A percentile compares a stretch with the other conserved stretches of the same genome.
Evolutionary conservation across 371 early-diverging fungal species (phyloP).

Genomic region (Mortierella sp.): DNA sequence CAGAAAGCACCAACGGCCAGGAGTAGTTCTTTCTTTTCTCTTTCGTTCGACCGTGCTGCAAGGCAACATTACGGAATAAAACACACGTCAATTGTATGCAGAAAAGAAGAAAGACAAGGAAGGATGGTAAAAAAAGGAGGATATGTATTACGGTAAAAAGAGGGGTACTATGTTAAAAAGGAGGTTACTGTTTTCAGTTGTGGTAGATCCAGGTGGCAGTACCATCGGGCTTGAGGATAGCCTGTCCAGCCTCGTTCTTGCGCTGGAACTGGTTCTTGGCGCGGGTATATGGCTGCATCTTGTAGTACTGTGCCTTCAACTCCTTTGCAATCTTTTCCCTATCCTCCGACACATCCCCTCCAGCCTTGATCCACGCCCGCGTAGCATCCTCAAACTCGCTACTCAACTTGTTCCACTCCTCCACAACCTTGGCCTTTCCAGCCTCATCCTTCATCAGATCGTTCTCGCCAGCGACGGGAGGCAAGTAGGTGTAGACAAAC

Average conservation of each 20-base stretch:
- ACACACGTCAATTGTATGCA: too few relatives aligned
- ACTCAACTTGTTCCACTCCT: conserved; percentile 54
- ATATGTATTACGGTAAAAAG: not conserved
- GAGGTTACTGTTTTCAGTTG: conserved; percentile 16
- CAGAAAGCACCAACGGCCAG: too few relatives aligned
- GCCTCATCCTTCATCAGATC: conserved; percentile 33
- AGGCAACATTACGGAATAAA: too few relatives aligned
- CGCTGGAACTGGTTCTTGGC: conserved; percentile 61
- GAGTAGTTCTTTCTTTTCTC: too few relatives aligned
- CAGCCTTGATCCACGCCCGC: conserved; percentile 38
- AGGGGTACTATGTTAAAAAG: not conserved
- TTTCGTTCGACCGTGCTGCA: too few relatives aligned
- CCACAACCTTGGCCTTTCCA: conserved; percentile 33
- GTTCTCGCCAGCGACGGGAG: conserved; percentile 52
- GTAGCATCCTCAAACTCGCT: conserved; percentile 57
- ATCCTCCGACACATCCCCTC: conserved; percentile 25
- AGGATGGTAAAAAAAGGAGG: not conserved
- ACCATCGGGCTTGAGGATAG: conserved; percentile 41
- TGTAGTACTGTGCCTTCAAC: conserved; percentile 42
- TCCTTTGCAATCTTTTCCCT: conserved; percentile 43
- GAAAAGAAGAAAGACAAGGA: too few relatives aligned
- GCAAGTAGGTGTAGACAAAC: conserved; percentile 49
- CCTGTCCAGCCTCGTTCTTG: conserved; percentile 22
- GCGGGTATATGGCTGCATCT: conserved; percentile 58
- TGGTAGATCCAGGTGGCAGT: conserved; percentile 38